A percentile compares a stretch with the other conserved stretches of the same genome.
Conservation (phyloP, 2,329 filamentous ascomycete species). For the Biscogniauxia sp. region DNA sequence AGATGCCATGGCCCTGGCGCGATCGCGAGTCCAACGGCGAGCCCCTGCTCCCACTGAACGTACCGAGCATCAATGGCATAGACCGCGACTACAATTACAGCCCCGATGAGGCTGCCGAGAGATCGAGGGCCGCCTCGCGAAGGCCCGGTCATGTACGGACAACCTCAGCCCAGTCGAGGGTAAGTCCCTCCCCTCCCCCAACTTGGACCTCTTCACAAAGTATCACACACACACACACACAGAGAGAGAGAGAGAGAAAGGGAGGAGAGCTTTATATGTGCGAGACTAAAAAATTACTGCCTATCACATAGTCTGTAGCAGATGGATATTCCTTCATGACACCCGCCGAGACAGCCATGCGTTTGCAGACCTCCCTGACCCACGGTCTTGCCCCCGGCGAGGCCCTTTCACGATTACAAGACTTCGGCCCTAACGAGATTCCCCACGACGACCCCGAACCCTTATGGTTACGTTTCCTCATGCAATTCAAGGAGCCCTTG, state of each 20-base stretch:
- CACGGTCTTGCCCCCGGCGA: slow-evolving; percentile 79
- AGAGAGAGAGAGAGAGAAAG: slow-evolving; percentile 1
- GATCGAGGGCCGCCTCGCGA: slow-evolving; percentile 34
- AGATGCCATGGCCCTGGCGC: slow-evolving; percentile 39
- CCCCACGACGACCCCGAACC: slow-evolving; percentile 92
- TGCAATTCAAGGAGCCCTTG: slow-evolving; percentile 94
- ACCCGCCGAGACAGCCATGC: slow-evolving; percentile 73
- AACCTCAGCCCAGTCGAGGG: slow-evolving; percentile 55
- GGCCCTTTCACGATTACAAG: slow-evolving; percentile 73
- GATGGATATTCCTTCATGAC: slow-evolving; percentile 66
- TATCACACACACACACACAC: not conserved
- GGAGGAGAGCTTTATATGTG: no score
- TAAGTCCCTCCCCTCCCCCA: slow-evolving; percentile 39
- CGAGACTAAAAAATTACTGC: not conserved
- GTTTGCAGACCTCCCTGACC: slow-evolving; percentile 77
- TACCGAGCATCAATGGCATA: slow-evolving; percentile 32
- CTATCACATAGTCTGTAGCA: slow-evolving; percentile 45
- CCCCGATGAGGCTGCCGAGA: slow-evolving; percentile 29
- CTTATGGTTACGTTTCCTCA: slow-evolving; percentile 89
- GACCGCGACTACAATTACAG: slow-evolving; percentile 28
- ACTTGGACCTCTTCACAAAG: not conserved
- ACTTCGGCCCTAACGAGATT: slow-evolving; percentile 89
- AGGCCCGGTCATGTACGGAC: slow-evolving; percentile 42
- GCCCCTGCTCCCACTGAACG: slow-evolving; percentile 36
- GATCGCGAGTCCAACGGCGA: slow-evolving; percentile 34